Percentiles rank a stretch among this genome's conserved stretches.
Conservation (phyloP, 176 grass and related monocot genomes). For the Oryza meridionalis region DNA sequence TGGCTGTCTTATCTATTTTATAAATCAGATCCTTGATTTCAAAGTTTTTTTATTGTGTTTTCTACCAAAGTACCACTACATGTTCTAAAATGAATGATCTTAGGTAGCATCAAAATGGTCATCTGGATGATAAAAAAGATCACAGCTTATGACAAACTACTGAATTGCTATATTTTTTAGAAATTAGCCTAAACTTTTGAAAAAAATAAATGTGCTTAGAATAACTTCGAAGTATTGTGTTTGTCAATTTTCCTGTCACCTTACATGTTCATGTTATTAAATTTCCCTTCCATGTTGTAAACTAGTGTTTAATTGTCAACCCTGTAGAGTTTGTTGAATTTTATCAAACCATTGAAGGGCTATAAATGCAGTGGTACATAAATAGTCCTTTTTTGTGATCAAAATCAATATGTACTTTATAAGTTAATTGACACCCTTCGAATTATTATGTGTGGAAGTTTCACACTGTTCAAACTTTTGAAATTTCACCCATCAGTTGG, state of each 20-base stretch:
- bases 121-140: no score
- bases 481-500: not conserved
- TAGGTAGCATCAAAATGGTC: not conserved
- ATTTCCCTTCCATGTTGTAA: not conserved
- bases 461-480: not conserved
- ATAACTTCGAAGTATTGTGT: not conserved
- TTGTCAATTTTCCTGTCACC: constrained; percentile 2
- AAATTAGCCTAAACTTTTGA: not conserved
- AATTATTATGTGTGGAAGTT: not conserved
- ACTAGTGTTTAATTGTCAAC: constrained; percentile 14
- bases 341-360: not conserved
- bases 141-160: no score
- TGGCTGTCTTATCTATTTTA: constrained; percentile 9
- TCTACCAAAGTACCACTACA: not conserved
- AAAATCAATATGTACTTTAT: not conserved
- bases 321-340: not conserved
- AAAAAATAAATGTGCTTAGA: not conserved
- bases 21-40: constrained; percentile 1
- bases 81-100: not conserved
- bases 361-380: not conserved
- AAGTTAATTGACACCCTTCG: not conserved
- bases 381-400: not conserved
- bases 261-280: constrained; percentile 5
- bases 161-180: no score
- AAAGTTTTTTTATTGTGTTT: not conserved